Evolutionary conservation across 2,329 filamentous ascomycete genomes (phyloP), one percentile per base, ranked within the genome.

Genomic region (Emydomyces testavorans): DNA sequence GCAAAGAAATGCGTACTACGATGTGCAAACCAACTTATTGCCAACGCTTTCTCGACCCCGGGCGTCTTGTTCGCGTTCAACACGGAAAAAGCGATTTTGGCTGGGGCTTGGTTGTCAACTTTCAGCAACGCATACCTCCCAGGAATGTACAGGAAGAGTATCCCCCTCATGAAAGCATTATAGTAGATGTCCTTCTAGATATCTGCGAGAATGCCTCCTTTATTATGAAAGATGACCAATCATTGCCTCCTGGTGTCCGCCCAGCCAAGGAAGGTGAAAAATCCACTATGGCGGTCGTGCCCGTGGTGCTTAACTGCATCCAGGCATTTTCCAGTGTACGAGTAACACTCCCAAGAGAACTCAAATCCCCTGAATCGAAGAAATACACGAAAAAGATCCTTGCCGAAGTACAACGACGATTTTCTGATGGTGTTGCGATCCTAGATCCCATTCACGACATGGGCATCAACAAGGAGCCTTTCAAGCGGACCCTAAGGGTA

Each of bases 371-470:
- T 2, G 74, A 83, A n/a, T 78, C 87, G 41, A 78, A 82, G 49
- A 84, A 84, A 54, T 76, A 74, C 1, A 73, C 83, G 26, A 74
- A 77, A 47, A 85, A 82, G 60, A 67, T 76, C 3, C 67, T 96
- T 23, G 76, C 79, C 35, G 90, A 96, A 65, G 82, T 94, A 13
- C 78, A 85, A 65, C 80, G 80, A 56, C 82, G 92, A 21, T 96
- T 98, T 69, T 88, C 89, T 0, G 92, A 98, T 60, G 92, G 92
- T 2, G 71, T 98, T 49, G 83, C 92, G 2, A 74, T 89, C 5
- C 70, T 98, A 15, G 92, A 98, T 59, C 92, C 92, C 0, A 82
- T 98, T 32, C 89, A 96, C 65, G 89, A 95, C 61, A 96, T 98
- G 92, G 78, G 80, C 23, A 96, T 98, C 59, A 82, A 75, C 3